Evolutionary conservation across 495 filamentous ascomycete species (phyloP).

Genomic region (Hypoxylon lenormandii): DNA sequence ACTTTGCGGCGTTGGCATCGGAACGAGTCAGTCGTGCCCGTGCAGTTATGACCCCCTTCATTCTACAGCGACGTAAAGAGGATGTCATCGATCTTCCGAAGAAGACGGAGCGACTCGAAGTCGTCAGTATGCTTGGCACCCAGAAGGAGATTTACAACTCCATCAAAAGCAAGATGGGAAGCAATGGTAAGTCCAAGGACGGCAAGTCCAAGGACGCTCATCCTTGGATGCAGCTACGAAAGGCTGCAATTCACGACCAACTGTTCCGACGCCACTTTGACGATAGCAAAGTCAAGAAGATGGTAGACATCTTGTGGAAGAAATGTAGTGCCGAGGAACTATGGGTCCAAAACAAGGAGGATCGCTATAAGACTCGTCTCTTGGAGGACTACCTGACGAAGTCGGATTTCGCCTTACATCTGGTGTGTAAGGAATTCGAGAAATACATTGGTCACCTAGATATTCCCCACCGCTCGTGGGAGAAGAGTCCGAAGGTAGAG

Average conservation of each 20-base stretch:
- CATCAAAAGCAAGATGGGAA: constrained; percentile 52
- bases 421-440: constrained; percentile 77
- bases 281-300: constrained; percentile 77
- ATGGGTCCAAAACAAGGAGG: constrained; percentile 64
- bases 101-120: constrained; percentile 82
- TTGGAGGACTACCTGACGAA: constrained; percentile 68
- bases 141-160: constrained; percentile 78
- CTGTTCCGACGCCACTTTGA: constrained; percentile 84
- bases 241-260: constrained; percentile 92
- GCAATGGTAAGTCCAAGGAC: constrained; percentile 51
- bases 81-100: constrained; percentile 90
- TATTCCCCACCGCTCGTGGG: constrained; percentile 81
- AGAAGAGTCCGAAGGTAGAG: constrained; percentile 90
- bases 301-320: constrained; percentile 80
- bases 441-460: constrained; percentile 75
- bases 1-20: constrained; percentile 80
- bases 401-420: constrained; percentile 84
- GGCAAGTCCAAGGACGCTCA: constrained; percentile 66
- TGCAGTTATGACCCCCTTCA: constrained; percentile 93
- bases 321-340: constrained; percentile 57
- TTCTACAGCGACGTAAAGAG: constrained; percentile 90
- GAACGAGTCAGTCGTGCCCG: constrained; percentile 87
- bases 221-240: constrained; percentile 88
- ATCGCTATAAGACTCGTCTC: constrained; percentile 76
- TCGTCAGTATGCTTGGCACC: constrained; percentile 76